phyloP scores from a whole-genome alignment of 441 rosid species.

The Gossypium gossypioides region DNA sequence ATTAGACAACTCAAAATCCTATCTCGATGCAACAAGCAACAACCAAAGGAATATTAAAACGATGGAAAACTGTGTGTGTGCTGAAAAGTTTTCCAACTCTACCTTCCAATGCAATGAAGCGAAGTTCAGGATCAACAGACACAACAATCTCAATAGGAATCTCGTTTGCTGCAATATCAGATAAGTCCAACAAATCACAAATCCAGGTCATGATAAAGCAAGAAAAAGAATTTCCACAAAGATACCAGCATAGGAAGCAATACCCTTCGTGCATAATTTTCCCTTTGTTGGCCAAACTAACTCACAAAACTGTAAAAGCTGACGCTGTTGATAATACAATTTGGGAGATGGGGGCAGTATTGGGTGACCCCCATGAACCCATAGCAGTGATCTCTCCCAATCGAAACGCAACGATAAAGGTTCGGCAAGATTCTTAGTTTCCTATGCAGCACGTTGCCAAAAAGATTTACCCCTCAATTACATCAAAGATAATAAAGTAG shows the following conservation, averaged over 20 bases:
- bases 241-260: slow-evolving; percentile 15
- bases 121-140: slow-evolving; percentile 50
- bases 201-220: slow-evolving; percentile 1
- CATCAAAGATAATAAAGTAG: background rate
- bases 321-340: slow-evolving; percentile 44
- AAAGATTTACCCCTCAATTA: background rate
- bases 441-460: slow-evolving; percentile 30
- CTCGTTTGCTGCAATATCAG: slow-evolving; percentile 34
- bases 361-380: slow-evolving; percentile 96
- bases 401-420: slow-evolving; percentile 31
- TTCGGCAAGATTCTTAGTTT: slow-evolving; percentile 41
- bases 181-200: slow-evolving; percentile 15
- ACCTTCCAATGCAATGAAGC: slow-evolving; percentile 82
- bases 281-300: slow-evolving; percentile 50
- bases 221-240: slow-evolving; percentile 1
- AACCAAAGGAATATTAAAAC: background rate
- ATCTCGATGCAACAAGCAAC: background rate
- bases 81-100: slow-evolving; percentile 6
- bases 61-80: background rate
- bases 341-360: slow-evolving; percentile 50
- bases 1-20: background rate
- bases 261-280: slow-evolving; percentile 44
- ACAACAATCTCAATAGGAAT: slow-evolving; percentile 35
- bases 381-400: slow-evolving; percentile 64
- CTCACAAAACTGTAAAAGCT: slow-evolving; percentile 49